Percentiles rank a stretch among this genome's conserved stretches.
Conservation (phyloP, 257 asterid genomes). For the Nicotiana otophora region DNA sequence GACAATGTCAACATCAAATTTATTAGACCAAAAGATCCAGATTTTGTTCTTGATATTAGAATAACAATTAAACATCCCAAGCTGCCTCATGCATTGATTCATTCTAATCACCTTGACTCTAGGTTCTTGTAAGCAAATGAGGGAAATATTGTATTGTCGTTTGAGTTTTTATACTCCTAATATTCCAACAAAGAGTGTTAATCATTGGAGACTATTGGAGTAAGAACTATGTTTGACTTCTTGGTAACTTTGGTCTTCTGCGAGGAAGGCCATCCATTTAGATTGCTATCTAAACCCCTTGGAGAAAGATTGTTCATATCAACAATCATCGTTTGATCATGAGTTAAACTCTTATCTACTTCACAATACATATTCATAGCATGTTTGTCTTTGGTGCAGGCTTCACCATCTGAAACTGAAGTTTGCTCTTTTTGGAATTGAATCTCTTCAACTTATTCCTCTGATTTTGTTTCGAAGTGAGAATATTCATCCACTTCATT, state of each 20-base stretch:
- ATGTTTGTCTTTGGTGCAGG: too few relatives aligned
- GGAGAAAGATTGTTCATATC: too few relatives aligned
- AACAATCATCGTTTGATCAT: too few relatives aligned
- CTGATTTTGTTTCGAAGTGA: too few relatives aligned
- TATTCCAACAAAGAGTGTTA: not conserved
- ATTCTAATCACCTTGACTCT: not conserved
- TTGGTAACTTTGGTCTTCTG: too few relatives aligned
- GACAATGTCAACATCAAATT: not conserved
- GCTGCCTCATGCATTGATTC: not conserved
- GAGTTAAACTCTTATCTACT: not conserved
- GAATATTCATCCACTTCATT: not conserved
- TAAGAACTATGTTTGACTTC: too few relatives aligned
- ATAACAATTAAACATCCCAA: not conserved
- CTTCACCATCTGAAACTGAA: too few relatives aligned
- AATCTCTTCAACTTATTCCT: too few relatives aligned
- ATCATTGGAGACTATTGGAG: not conserved
- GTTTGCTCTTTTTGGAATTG: too few relatives aligned
- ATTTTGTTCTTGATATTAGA: not conserved
- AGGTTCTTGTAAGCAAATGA: not conserved
- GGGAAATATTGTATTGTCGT: not conserved
- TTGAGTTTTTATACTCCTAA: not conserved
- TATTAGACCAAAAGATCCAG: not conserved
- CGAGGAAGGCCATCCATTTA: too few relatives aligned
- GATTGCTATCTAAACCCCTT: too few relatives aligned
- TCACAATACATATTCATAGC: not conserved